A percentile compares a stretch with the other conserved stretches of the same genome.
These are phyloP conservation scores for Nigrospora oryzae DNA, from an alignment of 2,329 filamentous ascomycete genomes.

Conservation along the genomic window DNA sequence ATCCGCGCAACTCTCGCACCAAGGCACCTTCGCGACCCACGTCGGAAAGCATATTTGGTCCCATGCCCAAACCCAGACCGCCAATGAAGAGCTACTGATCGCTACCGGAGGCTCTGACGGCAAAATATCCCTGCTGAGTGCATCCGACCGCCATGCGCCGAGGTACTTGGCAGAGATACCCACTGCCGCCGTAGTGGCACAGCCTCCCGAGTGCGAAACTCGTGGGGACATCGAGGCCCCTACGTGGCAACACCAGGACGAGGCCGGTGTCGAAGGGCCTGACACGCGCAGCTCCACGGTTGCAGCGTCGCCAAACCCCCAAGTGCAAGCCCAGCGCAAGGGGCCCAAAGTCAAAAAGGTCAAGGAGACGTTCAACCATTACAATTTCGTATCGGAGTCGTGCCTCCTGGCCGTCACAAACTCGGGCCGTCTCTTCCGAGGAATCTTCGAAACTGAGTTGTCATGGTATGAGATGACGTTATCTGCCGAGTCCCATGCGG, in stretches of 20 bases:
- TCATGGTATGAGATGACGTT: constrained; percentile 35
- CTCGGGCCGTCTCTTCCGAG: constrained; percentile 49
- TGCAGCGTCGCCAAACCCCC: background rate
- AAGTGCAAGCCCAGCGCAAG: constrained; percentile 8
- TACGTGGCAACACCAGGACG: too few species aligned
- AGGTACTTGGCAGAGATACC: background rate
- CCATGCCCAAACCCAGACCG: constrained; percentile 31
- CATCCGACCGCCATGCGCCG: background rate
- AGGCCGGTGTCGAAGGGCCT: too few species aligned
- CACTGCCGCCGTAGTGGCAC: background rate
- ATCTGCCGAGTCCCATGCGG: constrained; percentile 20
- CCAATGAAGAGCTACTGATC: constrained; percentile 30
- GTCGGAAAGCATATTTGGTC: constrained; percentile 91
- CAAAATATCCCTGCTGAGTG: constrained; percentile 43
- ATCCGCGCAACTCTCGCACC: constrained; percentile 35
- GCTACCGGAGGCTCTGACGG: constrained; percentile 85
- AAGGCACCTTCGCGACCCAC: constrained; percentile 55
- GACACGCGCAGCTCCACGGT: too few species aligned
- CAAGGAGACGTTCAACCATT: constrained; percentile 47
- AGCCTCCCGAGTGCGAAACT: too few species aligned
- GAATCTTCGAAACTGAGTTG: constrained; percentile 21
- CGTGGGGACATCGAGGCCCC: too few species aligned
- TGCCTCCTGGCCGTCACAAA: constrained; percentile 50
- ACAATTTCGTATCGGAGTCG: constrained; percentile 49
- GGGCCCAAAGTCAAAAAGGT: constrained; percentile 18